phyloP scores from a whole-genome alignment of 352 stramenopile species.

The Globisporangium cederbergense region DNA sequence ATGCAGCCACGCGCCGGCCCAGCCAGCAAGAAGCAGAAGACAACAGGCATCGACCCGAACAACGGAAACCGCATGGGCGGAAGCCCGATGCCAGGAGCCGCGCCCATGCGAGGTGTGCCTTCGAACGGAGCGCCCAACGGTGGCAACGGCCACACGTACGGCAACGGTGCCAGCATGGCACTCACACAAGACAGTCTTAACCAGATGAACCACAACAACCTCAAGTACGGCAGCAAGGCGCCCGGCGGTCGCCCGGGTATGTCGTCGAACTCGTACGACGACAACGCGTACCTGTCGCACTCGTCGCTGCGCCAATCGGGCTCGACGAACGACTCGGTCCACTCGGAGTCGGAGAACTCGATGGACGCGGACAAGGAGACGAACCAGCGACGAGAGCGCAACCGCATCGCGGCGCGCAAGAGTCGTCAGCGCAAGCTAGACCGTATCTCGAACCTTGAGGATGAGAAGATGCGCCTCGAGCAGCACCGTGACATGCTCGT shows the following conservation, averaged over 20 bases:
- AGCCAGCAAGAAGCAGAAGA: conserved; percentile 58
- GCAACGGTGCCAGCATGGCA: conserved; percentile 8
- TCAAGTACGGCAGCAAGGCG: conserved; percentile 44
- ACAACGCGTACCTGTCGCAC: conserved; percentile 53
- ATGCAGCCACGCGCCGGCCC: conserved; percentile 50
- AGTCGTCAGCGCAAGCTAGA: conserved; percentile 82
- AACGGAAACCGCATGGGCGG: neutral
- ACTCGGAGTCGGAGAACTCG: conserved; percentile 70
- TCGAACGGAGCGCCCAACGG: neutral
- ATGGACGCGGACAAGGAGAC: conserved; percentile 60
- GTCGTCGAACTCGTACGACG: conserved; percentile 49
- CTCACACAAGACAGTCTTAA: conserved; percentile 62
- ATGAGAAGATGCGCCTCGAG: conserved; percentile 86
- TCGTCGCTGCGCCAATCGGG: conserved; percentile 27
- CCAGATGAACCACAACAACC: conserved; percentile 44
- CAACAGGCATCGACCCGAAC: conserved; percentile 25
- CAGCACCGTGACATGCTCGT: conserved; percentile 85
- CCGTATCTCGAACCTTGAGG: conserved; percentile 83
- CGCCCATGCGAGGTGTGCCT: too few species aligned
- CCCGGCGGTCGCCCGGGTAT: neutral
- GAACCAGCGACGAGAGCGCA: conserved; percentile 76
- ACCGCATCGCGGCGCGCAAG: conserved; percentile 82
- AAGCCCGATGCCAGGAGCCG: neutral
- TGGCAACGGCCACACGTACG: conserved; percentile 1
- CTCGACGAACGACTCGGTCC: conserved; percentile 64